Conservation (phyloP, 2,329 filamentous ascomycete genomes). For the Ilyonectria robusta region DNA sequence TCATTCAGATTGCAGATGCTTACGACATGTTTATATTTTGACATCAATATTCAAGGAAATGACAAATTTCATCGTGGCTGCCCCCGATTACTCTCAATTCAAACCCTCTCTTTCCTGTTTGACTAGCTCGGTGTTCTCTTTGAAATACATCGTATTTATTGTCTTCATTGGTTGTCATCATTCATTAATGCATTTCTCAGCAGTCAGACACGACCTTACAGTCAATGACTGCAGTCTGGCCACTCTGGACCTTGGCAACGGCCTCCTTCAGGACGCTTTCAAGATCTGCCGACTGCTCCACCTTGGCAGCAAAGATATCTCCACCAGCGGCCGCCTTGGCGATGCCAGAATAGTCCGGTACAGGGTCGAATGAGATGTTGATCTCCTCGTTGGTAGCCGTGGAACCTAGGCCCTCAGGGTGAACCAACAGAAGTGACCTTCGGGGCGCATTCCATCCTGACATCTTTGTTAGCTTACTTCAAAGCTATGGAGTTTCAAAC, state of each 20-base stretch:
- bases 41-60: neutral
- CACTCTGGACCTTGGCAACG: constrained; percentile 64
- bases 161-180: constrained; percentile 25
- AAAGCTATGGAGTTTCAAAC: constrained; percentile 11
- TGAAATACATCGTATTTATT: constrained; percentile 22
- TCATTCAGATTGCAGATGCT: no score
- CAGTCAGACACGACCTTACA: constrained; percentile 64
- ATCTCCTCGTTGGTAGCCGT: constrained; percentile 72
- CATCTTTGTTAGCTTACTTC: constrained; percentile 25
- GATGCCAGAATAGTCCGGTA: constrained; percentile 72
- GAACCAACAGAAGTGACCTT: constrained; percentile 69
- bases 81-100: neutral
- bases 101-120: neutral
- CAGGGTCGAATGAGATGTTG: constrained; percentile 72
- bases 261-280: constrained; percentile 64
- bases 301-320: constrained; percentile 64
- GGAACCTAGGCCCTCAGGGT: constrained; percentile 69
- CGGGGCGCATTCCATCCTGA: constrained; percentile 73
- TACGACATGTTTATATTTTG: no score
- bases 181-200: constrained; percentile 42
- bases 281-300: constrained; percentile 62
- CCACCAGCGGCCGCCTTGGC: constrained; percentile 72
- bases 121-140: neutral
- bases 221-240: constrained; percentile 68
- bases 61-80: neutral